Conservation (phyloP, 345 rosid species). For the Eucalyptus regnans region DNA sequence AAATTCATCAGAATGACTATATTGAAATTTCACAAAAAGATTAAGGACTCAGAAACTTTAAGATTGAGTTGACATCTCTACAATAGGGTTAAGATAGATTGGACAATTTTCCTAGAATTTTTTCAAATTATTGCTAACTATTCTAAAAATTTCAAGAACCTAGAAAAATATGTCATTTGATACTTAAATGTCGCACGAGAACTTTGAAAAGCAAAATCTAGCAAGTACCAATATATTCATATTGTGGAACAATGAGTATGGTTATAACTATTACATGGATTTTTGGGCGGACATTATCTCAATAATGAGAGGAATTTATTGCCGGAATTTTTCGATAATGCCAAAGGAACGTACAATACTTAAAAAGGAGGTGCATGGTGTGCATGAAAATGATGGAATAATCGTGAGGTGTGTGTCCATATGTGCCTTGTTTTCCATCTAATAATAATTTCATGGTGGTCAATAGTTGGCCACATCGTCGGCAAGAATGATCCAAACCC, state of each 20-base stretch:
- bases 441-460: background rate
- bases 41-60: background rate
- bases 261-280: background rate
- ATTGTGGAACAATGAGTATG: background rate
- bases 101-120: background rate
- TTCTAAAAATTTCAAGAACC: background rate
- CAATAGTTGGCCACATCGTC: background rate
- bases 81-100: background rate
- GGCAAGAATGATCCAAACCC: background rate
- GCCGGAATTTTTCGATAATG: background rate
- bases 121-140: background rate
- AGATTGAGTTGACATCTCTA: background rate
- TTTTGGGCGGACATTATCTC: background rate
- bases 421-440: background rate
- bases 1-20: no score
- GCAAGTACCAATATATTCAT: background rate
- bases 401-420: background rate
- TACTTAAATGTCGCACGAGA: accelerated
- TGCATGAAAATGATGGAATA: background rate
- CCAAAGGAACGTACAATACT: background rate
- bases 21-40: background rate
- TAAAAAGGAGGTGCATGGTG: background rate
- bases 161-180: background rate
- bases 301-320: background rate
- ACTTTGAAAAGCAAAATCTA: background rate